Evolutionary conservation across 2,329 filamentous ascomycete genomes (phyloP).

Genomic region (Penicillium sp.): DNA sequence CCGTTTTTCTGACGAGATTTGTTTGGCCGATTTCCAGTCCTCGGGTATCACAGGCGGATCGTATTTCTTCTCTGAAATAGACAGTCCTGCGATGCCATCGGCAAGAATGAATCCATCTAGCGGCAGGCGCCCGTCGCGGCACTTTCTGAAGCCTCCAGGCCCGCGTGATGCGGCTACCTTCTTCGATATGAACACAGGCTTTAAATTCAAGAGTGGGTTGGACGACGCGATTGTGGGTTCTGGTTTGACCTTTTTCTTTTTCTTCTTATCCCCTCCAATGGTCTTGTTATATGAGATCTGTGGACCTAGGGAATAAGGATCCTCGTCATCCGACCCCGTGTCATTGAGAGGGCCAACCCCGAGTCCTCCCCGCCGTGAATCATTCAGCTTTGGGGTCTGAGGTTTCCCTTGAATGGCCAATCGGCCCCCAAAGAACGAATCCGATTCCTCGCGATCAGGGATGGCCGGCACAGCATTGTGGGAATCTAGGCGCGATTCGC

Average conservation of each 20-base stretch:
- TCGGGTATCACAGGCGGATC: slow-evolving; percentile 44
- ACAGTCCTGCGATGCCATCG: slow-evolving; percentile 50
- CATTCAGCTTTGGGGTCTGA: slow-evolving; percentile 53
- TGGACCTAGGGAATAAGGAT: slow-evolving; percentile 88
- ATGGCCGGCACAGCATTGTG: slow-evolving; percentile 9
- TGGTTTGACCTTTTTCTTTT: slow-evolving; percentile 59
- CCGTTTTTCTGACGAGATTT: slow-evolving; percentile 41
- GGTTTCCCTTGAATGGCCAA: slow-evolving; percentile 32
- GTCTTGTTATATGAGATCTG: slow-evolving; percentile 82
- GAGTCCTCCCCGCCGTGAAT: slow-evolving; percentile 63
- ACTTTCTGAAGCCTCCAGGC: slow-evolving; percentile 60
- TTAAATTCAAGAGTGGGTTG: slow-evolving; percentile 64
- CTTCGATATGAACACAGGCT: slow-evolving; percentile 74
- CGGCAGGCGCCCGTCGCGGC: slow-evolving; percentile 77
- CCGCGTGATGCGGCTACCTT: slow-evolving; percentile 50
- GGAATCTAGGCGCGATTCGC: slow-evolving; percentile 36
- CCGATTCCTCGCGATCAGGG: slow-evolving; percentile 23
- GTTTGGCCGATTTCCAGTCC: slow-evolving; percentile 67
- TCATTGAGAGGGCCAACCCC: slow-evolving; percentile 90
- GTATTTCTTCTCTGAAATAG: slow-evolving; percentile 47
- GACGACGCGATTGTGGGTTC: slow-evolving; percentile 48
- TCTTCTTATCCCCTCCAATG: slow-evolving; percentile 78
- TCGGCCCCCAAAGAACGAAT: slow-evolving; percentile 40
- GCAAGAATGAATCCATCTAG: slow-evolving; percentile 77
- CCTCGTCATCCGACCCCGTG: slow-evolving; percentile 90